A percentile compares a stretch with the other conserved stretches of the same genome.
phyloP scores from a whole-genome alignment of 768 basidiomycete genomes.

The Tricholoma terreum region DNA sequence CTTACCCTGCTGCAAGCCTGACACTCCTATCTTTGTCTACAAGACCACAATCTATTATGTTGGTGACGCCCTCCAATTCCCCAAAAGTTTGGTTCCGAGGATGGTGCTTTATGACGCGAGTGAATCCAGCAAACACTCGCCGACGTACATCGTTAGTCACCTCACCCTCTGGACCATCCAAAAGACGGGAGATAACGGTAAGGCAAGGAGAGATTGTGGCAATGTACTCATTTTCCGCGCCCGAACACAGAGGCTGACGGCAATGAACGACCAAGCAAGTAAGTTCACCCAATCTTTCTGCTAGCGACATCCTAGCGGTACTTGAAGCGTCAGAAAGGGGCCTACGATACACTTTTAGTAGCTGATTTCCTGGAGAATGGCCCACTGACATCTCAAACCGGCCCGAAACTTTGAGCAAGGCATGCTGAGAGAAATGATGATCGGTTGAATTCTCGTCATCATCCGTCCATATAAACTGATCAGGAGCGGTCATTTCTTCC shows the following conservation, averaged over 20 bases:
- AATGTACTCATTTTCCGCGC: slow-evolving; percentile 19
- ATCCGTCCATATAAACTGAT: slow-evolving; percentile 53
- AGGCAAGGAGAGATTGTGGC: slow-evolving; percentile 33
- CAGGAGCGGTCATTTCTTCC: slow-evolving; percentile 41
- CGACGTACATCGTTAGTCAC: slow-evolving; percentile 47
- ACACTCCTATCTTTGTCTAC: slow-evolving; percentile 54
- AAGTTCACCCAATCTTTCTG: slow-evolving; percentile 29
- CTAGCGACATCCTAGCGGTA: slow-evolving; percentile 30
- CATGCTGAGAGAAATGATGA: slow-evolving; percentile 38
- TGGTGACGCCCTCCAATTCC: slow-evolving; percentile 27
- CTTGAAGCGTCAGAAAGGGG: slow-evolving; percentile 31
- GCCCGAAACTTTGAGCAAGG: slow-evolving; percentile 43
- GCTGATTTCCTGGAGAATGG: background rate
- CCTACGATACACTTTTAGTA: slow-evolving; percentile 23
- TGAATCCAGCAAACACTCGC: slow-evolving; percentile 39
- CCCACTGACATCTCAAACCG: slow-evolving; percentile 39
- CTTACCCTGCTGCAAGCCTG: slow-evolving; percentile 69
- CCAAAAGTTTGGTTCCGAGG: slow-evolving; percentile 26
- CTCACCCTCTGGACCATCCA: slow-evolving; percentile 47
- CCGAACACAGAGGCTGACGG: slow-evolving; percentile 26
- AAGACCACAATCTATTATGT: slow-evolving; percentile 48
- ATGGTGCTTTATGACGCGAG: slow-evolving; percentile 42
- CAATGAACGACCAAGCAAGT: slow-evolving; percentile 38
- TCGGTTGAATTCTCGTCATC: slow-evolving; percentile 45
- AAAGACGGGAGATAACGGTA: slow-evolving; percentile 34